A percentile compares a stretch with the other conserved stretches of the same genome.
phyloP scores from a whole-genome alignment of 306 rosid genomes.

The Casuarina cunninghamiana region DNA sequence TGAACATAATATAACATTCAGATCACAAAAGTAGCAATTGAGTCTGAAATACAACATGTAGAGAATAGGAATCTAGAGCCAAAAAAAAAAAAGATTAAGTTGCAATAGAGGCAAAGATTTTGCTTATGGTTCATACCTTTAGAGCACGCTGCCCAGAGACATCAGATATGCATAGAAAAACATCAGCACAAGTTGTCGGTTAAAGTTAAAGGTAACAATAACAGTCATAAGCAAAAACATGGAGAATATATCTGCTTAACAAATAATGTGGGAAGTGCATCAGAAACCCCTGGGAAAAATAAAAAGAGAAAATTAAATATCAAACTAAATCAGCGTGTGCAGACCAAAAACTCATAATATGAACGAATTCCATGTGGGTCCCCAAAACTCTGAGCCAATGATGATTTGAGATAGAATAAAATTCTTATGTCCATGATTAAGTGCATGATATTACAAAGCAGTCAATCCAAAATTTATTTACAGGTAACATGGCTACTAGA shows the following conservation, averaged over 20 bases:
- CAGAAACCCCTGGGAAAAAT: background rate
- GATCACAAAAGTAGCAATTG: conserved; percentile 16
- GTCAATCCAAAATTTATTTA: background rate
- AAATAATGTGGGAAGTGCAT: background rate
- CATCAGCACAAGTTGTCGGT: conserved; percentile 23
- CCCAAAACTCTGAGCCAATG: background rate
- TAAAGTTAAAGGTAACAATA: background rate
- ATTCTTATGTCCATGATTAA: background rate
- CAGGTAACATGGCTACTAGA: background rate
- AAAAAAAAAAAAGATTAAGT: background rate
- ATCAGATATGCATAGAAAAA: conserved; percentile 23
- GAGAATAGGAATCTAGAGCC: conserved; percentile 15
- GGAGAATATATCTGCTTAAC: background rate
- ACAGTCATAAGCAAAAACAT: conserved; percentile 1
- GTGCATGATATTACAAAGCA: background rate
- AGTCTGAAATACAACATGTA: conserved; percentile 10
- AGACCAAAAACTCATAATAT: background rate
- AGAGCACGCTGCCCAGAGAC: conserved; percentile 66
- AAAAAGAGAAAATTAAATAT: background rate
- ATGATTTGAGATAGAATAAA: background rate
- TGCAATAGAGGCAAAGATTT: background rate
- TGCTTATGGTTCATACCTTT: conserved; percentile 54
- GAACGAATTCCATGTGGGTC: background rate
- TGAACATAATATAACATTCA: conserved; percentile 14
- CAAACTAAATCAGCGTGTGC: background rate